Conservation (phyloP, 805 yeast genomes). For the Saccharomycopsis fibuligera region DNA sequence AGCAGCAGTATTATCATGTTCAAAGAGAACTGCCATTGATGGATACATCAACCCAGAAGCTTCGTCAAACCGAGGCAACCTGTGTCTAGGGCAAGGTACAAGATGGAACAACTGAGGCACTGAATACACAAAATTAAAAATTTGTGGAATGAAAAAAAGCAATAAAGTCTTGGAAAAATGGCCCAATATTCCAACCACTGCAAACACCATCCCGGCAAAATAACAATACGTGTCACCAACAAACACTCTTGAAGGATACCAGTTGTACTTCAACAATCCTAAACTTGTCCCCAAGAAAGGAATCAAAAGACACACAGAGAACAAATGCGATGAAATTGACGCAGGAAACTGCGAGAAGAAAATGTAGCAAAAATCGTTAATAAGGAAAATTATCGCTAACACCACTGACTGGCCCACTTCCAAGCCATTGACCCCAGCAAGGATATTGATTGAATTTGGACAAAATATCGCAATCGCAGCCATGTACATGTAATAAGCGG, state of each 20-base stretch:
- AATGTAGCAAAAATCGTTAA: slow-evolving; percentile 73
- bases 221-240: slow-evolving; percentile 99
- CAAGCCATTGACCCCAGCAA: slow-evolving; percentile 94
- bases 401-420: slow-evolving; percentile 94
- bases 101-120: slow-evolving; percentile 85
- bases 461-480: slow-evolving; percentile 86
- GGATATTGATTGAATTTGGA: slow-evolving; percentile 90
- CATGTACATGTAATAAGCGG: slow-evolving; percentile 83
- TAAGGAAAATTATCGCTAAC: slow-evolving; percentile 58
- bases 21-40: slow-evolving; percentile 42
- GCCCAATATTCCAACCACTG: slow-evolving; percentile 91
- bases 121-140: slow-evolving; percentile 82
- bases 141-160: slow-evolving; percentile 84
- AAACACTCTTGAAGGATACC: slow-evolving; percentile 89
- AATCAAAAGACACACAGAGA: slow-evolving; percentile 69
- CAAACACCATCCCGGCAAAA: slow-evolving; percentile 98
- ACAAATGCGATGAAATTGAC: slow-evolving; percentile 75
- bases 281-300: slow-evolving; percentile 85
- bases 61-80: slow-evolving; percentile 73
- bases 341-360: slow-evolving; percentile 36
- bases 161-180: slow-evolving; percentile 92
- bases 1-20: neutral
- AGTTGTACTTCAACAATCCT: slow-evolving; percentile 70
- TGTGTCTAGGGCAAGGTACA: slow-evolving; percentile 92
- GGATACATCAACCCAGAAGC: slow-evolving; percentile 71